Base-by-base conservation (phyloP, 2,329 filamentous ascomycete species). In the Aspergillus alliaceus region DNA sequence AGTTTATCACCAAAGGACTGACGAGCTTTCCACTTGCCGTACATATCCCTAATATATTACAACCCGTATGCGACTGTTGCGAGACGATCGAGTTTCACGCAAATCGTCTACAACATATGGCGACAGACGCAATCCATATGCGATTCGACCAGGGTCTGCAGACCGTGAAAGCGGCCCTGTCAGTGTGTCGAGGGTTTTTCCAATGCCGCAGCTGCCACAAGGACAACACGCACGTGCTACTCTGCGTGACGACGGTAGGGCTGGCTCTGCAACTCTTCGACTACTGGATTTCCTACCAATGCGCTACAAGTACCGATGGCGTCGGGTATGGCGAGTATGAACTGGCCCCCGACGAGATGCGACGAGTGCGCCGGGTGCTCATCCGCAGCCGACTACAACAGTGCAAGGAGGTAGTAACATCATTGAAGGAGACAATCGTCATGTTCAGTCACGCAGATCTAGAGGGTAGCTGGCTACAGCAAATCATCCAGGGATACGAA, bases 121-220 rank as follows among this genome's bases (percentile, higher is more conserved):
- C 65, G 6, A 56, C 59, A 35, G 66, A 68, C 27, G 56, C 67
- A 2, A 39, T 66, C 37, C 63, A 64, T 14, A 62, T 68, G 9
- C 66, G 70, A 18, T 67, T 74, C 39, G 72, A 75, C 34, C 66
- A 71, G 39, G 68, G 66, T 39, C 64, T 75, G 34, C 69, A 73
- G 37, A 57, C 60, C 2, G 67, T 74, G 53, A 67, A 67, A 50
- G 58, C 66, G 3, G 67, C 71, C 8, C 66, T 74, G 27, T 64
- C 62, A 5, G 64, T 65, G 22, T 71, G 70, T 25, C 69, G 64
- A 20, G 56, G 62, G 9, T 72, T 72, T 49, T 50, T 74, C 15
- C 67, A 66, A 42, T 74, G 72, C 51, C 55, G 53, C 2, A 59
- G 59, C 49, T 74, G 72, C 22, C 59, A 62, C 22, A 74, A 73